These are phyloP conservation scores for Rubia balearica DNA, from an alignment of 305 asterid genomes.

Conservation along the genomic window DNA sequence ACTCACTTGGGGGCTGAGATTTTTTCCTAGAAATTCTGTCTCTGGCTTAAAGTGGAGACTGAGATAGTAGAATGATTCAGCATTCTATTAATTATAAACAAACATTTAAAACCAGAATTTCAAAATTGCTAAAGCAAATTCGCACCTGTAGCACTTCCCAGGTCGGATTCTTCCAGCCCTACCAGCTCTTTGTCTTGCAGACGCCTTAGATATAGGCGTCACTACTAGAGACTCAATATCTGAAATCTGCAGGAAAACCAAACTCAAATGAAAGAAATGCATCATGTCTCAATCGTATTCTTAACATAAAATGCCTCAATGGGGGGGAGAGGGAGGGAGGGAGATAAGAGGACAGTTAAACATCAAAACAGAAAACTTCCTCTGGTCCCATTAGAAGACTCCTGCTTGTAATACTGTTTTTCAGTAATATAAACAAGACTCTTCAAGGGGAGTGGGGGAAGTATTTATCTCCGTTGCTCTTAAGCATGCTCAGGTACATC, in stretches of 20 bases:
- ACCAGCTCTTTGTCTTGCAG: conserved; percentile 96
- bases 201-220: conserved; percentile 92
- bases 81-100: not conserved
- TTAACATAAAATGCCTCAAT: not conserved
- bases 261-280: conserved; percentile 8
- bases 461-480: not conserved
- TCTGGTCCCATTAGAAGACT: not conserved
- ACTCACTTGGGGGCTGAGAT: too few species aligned
- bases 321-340: too few species aligned
- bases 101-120: not conserved
- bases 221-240: conserved; percentile 88
- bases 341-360: not conserved
- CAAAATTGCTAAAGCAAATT: not conserved
- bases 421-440: not conserved
- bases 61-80: not conserved
- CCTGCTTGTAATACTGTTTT: not conserved
- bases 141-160: conserved; percentile 92
- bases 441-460: not conserved
- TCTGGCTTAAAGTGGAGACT: not conserved
- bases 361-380: not conserved
- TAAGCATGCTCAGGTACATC: not conserved
- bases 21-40: too few species aligned
- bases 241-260: conserved; percentile 46
- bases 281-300: not conserved
- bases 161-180: conserved; percentile 98